phyloP scores from a whole-genome alignment of 176 grass and related monocot species.

The Themeda triandra region DNA sequence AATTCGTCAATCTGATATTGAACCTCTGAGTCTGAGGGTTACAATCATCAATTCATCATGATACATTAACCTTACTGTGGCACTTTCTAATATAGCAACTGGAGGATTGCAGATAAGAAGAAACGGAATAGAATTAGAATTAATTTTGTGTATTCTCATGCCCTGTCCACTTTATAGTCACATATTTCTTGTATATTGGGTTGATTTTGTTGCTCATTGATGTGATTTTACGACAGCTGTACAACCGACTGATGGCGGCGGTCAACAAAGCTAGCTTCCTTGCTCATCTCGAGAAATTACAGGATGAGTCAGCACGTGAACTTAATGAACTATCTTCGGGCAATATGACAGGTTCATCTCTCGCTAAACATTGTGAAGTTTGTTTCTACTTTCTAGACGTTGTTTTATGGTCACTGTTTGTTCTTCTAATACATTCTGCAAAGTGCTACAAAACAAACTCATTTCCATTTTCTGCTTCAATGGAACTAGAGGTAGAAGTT shows the following conservation, averaged over 20 bases:
- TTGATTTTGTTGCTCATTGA: not conserved
- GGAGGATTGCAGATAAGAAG: not conserved
- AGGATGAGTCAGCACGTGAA: slow-evolving; percentile 31
- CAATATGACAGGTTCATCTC: slow-evolving; percentile 48
- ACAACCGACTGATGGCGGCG: slow-evolving; percentile 58
- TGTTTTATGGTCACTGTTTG: slow-evolving; percentile 3
- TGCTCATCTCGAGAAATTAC: slow-evolving; percentile 59
- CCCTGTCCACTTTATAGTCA: slow-evolving; percentile 3
- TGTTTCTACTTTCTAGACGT: not conserved
- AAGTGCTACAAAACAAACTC: not conserved
- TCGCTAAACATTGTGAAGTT: not conserved
- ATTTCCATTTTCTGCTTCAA: not conserved
- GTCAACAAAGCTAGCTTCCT: slow-evolving; percentile 70
- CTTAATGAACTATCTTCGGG: slow-evolving; percentile 17
- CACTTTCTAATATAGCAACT: not conserved
- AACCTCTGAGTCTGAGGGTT: not conserved
- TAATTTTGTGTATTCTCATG: not conserved
- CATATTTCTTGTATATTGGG: not conserved
- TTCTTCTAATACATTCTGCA: not conserved
- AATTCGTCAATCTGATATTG: no score
- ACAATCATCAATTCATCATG: not conserved
- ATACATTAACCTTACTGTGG: not conserved
- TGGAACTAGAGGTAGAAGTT: slow-evolving; percentile 40
- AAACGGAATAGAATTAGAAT: not conserved
- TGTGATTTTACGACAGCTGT: slow-evolving; percentile 54